Base-by-base conservation (phyloP, 805 yeast species). In the Kodamaea laetipori region DNA sequence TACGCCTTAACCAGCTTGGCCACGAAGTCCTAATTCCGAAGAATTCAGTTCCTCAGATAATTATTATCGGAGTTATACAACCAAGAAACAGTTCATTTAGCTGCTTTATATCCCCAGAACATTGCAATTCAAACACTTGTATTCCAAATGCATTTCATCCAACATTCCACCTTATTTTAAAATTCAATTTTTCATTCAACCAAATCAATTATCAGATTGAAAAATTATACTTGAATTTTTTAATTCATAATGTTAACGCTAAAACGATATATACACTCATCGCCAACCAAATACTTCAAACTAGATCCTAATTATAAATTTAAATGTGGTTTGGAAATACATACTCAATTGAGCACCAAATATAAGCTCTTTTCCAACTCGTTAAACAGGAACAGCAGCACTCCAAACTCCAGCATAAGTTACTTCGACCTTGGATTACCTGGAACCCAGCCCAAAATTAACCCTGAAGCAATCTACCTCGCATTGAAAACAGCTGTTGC, bases 251-350 rank as follows among this genome's bases (percentile, higher is more conserved):
- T 30, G 34, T 11, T 30, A 30, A 21, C 27, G 24, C 19, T 31
- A 24, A 44, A 18, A 19, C 43, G 35, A 40, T 23, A 24, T 13
- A n/a, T 27, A 12, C 31, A 25, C 21, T 16, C 23, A 12, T 23
- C 33, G 12, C 8, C 12, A 21, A 37, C 13, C 17, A 31, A 16
- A 21, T 12, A 30, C 17, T 51, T 56, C 37, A 48, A 44, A 33
- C 43, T 50, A n/a, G 50, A 52, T 24, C 55, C 59, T 10, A 34
- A 51, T 17, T 54, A 46, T 49, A 42, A 57, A 41, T 55, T 92
- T 50, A 86, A 82, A 57, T 86, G 96, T 57, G 99, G 99, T 0
- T 67, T 94, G 26, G 99, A 94, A 61, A 86, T 94, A 33, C 99
- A 94, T 61, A 85, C 97, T 1, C 99, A 94, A 62, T 68, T 94